Base-by-base conservation (phyloP, 2,329 filamentous ascomycete species). In the Endocalyx cinctus region DNA sequence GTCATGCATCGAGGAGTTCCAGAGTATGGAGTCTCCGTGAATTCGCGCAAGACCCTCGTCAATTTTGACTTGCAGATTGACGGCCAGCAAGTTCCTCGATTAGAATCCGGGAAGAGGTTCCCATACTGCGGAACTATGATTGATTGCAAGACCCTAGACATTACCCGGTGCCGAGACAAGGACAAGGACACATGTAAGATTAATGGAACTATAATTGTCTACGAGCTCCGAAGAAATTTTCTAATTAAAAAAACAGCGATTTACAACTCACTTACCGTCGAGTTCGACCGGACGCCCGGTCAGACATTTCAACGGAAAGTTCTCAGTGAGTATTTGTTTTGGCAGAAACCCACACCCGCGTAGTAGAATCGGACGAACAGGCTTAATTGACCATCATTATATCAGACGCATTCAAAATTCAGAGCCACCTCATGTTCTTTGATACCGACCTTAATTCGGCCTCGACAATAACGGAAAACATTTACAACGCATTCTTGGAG, bases 71-170 rank as follows among this genome's bases (percentile, higher is more conserved):
- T 83, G 29, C 54, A 53, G 0, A 62, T 88, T 25, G 60, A 71
- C 18, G 77, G 71, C 0, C 52, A 55, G 6, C 57, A 63, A 18
- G 70, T 85, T 25, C 64, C 68, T 4, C 67, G 70, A 25, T 50
- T 77, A 25, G 48, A 57, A 2, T 49, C 47, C 1, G 55, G 51
- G 5, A 37, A 48, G 3, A 46, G 45, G n/a, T 97, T 98, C 55
- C 87, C 90, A 0, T 98, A 95, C 59, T 97, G 92, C 52, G 92
- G 92, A 25, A 77, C 78, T 26, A 59, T 78, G 12, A 87, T 98
- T 47, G 68, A 95, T 52, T 85, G 79, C 13, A 63, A 62, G 32
- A 88, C 83, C 0, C 65, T 98, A 17, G 79, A 87, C 40, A 74
- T 97, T 29, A 72, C 67, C 49, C 88, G 84, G 52, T 80, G 87